Percentiles rank a stretch among this genome's conserved stretches.
Conservation (phyloP, 352 stramenopile genomes). For the Aphanomyces euteiches region DNA sequence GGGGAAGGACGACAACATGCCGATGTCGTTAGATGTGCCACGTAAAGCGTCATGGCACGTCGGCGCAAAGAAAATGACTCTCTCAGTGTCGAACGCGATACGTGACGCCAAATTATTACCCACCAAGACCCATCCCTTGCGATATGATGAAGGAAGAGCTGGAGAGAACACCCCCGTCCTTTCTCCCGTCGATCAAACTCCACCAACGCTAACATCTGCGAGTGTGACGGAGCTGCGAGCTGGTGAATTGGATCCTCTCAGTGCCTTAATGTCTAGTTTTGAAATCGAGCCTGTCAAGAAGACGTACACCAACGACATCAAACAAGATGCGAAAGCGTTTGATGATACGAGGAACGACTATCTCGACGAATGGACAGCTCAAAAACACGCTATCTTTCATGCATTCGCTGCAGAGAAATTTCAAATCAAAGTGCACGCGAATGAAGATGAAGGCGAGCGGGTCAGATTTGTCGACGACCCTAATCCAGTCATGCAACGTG, state of each 20-base stretch:
- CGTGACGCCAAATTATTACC: neutral
- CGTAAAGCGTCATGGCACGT: constrained; percentile 7
- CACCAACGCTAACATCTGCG: neutral
- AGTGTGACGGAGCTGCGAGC: constrained; percentile 53
- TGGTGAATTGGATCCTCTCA: constrained; percentile 67
- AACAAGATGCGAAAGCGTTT: neutral
- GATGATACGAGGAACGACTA: constrained; percentile 41
- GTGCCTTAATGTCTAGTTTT: constrained; percentile 36
- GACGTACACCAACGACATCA: neutral
- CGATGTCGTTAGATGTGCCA: no score
- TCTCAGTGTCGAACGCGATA: neutral
- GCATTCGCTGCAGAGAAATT: constrained; percentile 65
- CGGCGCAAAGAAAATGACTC: constrained; percentile 22
- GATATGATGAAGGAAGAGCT: neutral
- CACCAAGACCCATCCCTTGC: neutral
- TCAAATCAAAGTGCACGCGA: constrained; percentile 74
- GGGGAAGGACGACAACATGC: no score
- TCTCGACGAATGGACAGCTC: constrained; percentile 54
- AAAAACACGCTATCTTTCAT: constrained; percentile 62
- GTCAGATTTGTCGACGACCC: constrained; percentile 36
- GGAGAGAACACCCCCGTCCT: neutral
- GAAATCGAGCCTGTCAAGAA: neutral
- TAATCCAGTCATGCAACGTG: constrained; percentile 51
- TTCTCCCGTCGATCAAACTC: neutral
- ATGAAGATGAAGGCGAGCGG: constrained; percentile 46